Evolutionary conservation across 306 rosid genomes (phyloP), one percentile per base, ranked within the genome.

Genomic region (Casuarina cunninghamiana): DNA sequence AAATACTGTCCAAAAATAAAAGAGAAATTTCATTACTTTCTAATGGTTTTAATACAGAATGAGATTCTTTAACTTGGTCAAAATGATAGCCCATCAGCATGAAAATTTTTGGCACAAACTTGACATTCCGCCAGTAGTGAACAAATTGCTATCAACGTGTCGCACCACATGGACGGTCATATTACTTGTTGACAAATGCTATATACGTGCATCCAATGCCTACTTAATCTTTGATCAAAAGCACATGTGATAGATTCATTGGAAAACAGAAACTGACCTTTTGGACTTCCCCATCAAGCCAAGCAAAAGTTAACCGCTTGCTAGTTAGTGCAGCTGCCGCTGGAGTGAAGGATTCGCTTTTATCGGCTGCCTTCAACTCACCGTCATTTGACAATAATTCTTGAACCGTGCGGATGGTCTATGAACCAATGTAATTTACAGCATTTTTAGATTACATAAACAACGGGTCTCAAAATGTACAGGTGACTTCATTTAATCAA

Each of bases 241-340:
- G 50, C 66, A 71, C 17, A 53, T 51, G n/a, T 57, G 69, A 54
- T 78, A 21, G 10, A 55, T 60, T 69, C 44, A 54, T 53, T 43
- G 45, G 73, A 67, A 63, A 73, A 70, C 51, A 81, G 66, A 63
- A 16, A 53, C 65, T 62, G 65, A 92, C 98, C 96, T 91, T 84
- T 75, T 95, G 97, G 61, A 84, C 90, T 87, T 91, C 97, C 75
- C 98, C 96, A 50, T 92, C 98, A 87, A 95, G 88, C 98, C 98
- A 95, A 79, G 93, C 78, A 85, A 95, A 89, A 75, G 98, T 88
- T 85, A 95, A 77, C 75, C 97, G 87, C 76, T 86, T 91, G 73
- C 74, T 79, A 73, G 79, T 82, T 67, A 87, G 74, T 4, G 93
- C 97, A 61, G 51, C 88, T 44, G 85, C 87, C 55, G 91, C 97